Evolutionary conservation across 306 rosid genomes (phyloP).

Genomic region (Biancaea sappan): DNA sequence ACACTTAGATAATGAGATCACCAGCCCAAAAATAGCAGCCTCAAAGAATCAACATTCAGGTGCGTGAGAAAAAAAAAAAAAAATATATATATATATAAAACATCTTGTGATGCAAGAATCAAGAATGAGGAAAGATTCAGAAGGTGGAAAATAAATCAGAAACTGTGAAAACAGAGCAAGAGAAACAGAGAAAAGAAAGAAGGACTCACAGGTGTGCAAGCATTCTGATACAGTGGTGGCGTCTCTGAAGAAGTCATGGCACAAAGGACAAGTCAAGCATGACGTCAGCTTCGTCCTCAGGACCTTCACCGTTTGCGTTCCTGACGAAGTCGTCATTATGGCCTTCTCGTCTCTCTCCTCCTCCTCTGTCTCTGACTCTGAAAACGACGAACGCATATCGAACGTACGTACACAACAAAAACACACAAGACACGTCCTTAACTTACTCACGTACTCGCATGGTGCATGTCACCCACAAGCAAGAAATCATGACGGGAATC

Average conservation of each 20-base stretch:
- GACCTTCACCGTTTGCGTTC: not conserved
- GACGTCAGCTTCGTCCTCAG: constrained; percentile 1
- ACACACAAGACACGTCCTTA: constrained; percentile 24
- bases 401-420: not conserved
- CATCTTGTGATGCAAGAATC: constrained; percentile 20
- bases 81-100: too few species aligned
- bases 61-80: too few species aligned
- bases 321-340: constrained; percentile 33
- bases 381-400: constrained; percentile 35
- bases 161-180: constrained; percentile 10
- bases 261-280: constrained; percentile 44
- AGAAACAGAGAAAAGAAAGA: constrained; percentile 18
- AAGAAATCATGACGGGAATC: constrained; percentile 30
- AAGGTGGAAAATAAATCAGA: not conserved
- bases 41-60: not conserved
- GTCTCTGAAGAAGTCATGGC: constrained; percentile 29
- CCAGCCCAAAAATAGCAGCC: not conserved
- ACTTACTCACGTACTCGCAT: constrained; percentile 47
- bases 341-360: not conserved
- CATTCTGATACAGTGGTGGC: constrained; percentile 50
- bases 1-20: constrained; percentile 12
- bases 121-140: not conserved
- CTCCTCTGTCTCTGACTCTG: not conserved
- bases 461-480: constrained; percentile 60
- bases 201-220: constrained; percentile 48